Evolutionary conservation across 495 filamentous ascomycete genomes (phyloP).

Genomic region (Talaromyces wortmannii): DNA sequence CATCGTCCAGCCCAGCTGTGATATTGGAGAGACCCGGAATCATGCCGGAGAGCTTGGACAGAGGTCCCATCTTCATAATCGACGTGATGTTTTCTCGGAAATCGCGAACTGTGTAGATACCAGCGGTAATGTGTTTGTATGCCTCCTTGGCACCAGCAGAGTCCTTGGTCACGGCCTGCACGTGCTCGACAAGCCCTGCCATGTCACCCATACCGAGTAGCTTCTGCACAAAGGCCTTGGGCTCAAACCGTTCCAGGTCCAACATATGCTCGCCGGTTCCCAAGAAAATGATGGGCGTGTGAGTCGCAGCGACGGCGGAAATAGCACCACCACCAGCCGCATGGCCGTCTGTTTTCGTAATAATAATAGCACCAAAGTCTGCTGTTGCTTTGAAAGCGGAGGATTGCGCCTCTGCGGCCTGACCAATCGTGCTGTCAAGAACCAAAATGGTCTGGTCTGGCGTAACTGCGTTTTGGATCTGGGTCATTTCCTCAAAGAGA

Average conservation of each 20-base stretch:
- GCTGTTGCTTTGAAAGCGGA: conserved; percentile 97
- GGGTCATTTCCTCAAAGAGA: conserved; percentile 95
- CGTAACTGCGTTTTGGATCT: conserved; percentile 86
- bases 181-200: conserved; percentile 90
- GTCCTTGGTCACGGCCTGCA: conserved; percentile 93
- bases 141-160: conserved; percentile 76
- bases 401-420: conserved; percentile 89
- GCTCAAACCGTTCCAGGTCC: conserved; percentile 87
- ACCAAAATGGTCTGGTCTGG: conserved; percentile 99
- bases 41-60: conserved; percentile 98
- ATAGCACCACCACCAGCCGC: conserved; percentile 94
- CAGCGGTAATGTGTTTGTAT: conserved; percentile 96
- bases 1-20: conserved; percentile 94
- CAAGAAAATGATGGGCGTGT: conserved; percentile 96
- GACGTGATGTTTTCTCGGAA: conserved; percentile 92
- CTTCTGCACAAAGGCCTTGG: conserved; percentile 85
- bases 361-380: conserved; percentile 97
- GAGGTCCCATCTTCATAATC: conserved; percentile 99
- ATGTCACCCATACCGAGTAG: conserved; percentile 97
- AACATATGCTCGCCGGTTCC: conserved; percentile 97
- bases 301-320: conserved; percentile 93
- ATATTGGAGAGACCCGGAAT: conserved; percentile 90
- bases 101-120: conserved; percentile 92
- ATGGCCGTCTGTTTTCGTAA: conserved; percentile 97
- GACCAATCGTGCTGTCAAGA: conserved; percentile 91